Base-by-base conservation (phyloP, 345 rosid species). In the Salix exigua region DNA sequence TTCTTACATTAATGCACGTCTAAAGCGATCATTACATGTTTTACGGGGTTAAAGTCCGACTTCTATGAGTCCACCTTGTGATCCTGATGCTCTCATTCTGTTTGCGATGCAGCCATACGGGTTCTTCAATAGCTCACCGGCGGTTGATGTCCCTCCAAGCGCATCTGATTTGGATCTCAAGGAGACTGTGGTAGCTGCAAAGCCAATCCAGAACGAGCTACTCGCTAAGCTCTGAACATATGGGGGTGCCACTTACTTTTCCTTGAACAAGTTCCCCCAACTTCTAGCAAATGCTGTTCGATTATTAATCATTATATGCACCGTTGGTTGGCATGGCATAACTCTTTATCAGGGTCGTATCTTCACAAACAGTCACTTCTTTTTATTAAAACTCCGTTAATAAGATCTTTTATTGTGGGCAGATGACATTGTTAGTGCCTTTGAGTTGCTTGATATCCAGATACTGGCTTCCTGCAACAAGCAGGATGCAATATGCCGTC, bases 91-190 rank as follows among this genome's bases (percentile, higher is more conserved):
- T 1, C 17, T 55, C 2, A 4, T 16, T 31, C 7, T 71, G 48
- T 77, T 40, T 66, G 62, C 64, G 31, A 37, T 72, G 85, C 89
- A 94, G 98, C 98, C 97, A 53, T 97, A 92, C 65, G 98, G 98
- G 67, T 94, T 94, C 81, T 94, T 94, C 77, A 94, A 94, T 77
- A 88, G 95, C 86, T 94, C 98, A 11, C 98, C 97, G 4, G 97
- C 97, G 1, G 90, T 90, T 25, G 98, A 94, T 77, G 98, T 94
- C 50, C 98, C 98, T 6, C 98, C 98, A 21, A 89, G 85, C 72
- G 80, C 87, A 16, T 86, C 95, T 60, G 96, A 94, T 76, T 31
- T 82, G 87, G 96, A 92, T 53, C 88, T 82, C 65, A 93, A 91
- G 81, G 97, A 89, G 63, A 82, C 65, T 31, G 88, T 55, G 1